Evolutionary conservation across 2,329 filamentous ascomycete species (phyloP), one percentile per base, ranked within the genome.

Genomic region (Drechslerella dactyloides): DNA sequence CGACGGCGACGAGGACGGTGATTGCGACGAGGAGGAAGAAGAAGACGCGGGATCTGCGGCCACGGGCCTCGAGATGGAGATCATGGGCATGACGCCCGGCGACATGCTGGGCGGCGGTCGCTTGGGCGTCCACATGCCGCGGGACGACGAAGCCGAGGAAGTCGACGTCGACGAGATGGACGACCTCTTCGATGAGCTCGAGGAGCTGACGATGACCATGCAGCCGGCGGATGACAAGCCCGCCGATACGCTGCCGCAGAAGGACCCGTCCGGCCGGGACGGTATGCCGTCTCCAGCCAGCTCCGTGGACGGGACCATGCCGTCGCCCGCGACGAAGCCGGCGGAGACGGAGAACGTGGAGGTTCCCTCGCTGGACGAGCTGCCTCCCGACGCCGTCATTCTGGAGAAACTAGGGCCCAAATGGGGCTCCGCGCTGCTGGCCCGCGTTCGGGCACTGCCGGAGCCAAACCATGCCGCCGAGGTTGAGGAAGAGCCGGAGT

Each of bases 181-280:
- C 61, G 74, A 76, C 42, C 74, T 77, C 69, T 74, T 75, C 7
- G 76, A 75, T 48, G 76, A 77, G 55, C 53, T 76, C 42, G 73
- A 77, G 35, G 73, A 44, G 44, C 50, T 40, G 51, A 44, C 5
- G 11, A 44, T 17, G 13, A 44, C 40, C 40, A 48, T 21, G 27
- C 8, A 40, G 15, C 24, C 35, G 42, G 15, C 50, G 17, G 42
- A 33, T n/a, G 56, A 51, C 1, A 19, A 37, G 19, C 35, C 52
- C 37, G 44, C 4, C 17, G n/a, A 10, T 10, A 17, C 44, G n/a
- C n/a, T 42, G 15, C 56, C 40, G 54, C 75, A 50, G 74, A 75
- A 69, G 23, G 61, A 68, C 37, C 40, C 66, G 50, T 23, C 35
- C 40, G 33, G 59, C 7, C 44, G 53, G 23, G 57, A 62, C 23